Base-by-base conservation (phyloP, 441 rosid genomes). In the Euphorbia schlechtendalii region DNA sequence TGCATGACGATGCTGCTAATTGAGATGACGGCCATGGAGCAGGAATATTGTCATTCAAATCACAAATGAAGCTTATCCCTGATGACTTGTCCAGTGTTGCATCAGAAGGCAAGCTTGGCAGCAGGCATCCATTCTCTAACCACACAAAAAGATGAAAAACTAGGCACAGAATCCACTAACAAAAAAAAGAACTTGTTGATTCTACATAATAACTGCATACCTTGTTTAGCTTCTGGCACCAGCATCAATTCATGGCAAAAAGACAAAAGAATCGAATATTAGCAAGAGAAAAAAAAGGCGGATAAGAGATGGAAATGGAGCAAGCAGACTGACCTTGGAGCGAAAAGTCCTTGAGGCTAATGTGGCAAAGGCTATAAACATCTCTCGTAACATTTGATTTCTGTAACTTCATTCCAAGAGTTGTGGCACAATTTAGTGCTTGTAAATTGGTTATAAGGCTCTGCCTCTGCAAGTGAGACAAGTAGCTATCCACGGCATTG, bases 41-140 rank as follows among this genome's bases (percentile, higher is more conserved):
- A 0, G 97, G 93, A 79, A 93, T 90, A 74, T 90, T 90, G 75
- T 93, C 99, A 74, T 90, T 93, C 61, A 93, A 82, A 74, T 93
- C 99, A 66, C 99, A 93, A 11, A 88, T 87, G 77, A 93, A 93
- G 81, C 97, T 87, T 65, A 93, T 77, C 63, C 97, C 96, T 0
- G 96, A 66, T 46, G 68, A 77, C 69, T 82, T 59, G 75, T 90
- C 99, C 51, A 80, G 77, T 56, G 92, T 90, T 40, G 97, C 97
- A 78, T 93, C 96, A 0, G 96, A 90, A 27, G 99, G 99, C 82
- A 86, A 76, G 86, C 99, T 93, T 59, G 96, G 96, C 64, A 93
- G 81, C 52, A 93, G 86, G 73, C 99, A 93, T 71, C 99, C 99
- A 24, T 95, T 81, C 57, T 77, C 98, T 92, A 54, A n/a, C 21